Evolutionary conservation across 805 yeast species (phyloP).

Genomic region (Ogataea dorogensis): DNA sequence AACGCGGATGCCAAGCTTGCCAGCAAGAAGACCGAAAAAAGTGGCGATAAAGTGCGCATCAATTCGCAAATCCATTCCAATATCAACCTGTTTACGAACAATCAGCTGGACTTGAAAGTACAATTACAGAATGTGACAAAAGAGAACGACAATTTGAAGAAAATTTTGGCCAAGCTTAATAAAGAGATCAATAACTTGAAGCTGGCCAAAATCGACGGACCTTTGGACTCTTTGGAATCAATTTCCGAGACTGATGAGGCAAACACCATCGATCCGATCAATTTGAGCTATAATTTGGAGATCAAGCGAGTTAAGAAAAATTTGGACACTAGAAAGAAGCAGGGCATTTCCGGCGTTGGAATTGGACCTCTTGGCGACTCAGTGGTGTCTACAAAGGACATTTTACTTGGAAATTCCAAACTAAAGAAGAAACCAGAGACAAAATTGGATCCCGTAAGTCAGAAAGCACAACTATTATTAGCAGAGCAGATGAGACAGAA

Average conservation of each 20-base stretch:
- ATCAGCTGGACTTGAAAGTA: conserved; percentile 32
- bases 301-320: conserved; percentile 29
- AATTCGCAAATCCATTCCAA: conserved; percentile 38
- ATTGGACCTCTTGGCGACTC: conserved; percentile 10
- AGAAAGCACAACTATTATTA: conserved; percentile 21
- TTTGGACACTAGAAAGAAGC: conserved; percentile 4
- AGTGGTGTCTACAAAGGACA: conserved; percentile 27
- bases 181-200: conserved; percentile 37
- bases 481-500: conserved; percentile 25
- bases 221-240: conserved; percentile 1
- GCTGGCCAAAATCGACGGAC: conserved; percentile 23
- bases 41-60: conserved; percentile 23
- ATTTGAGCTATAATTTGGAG: conserved; percentile 32
- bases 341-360: conserved; percentile 7
- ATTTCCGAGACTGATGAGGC: conserved; percentile 12
- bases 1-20: conserved; percentile 13
- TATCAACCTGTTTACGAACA: conserved; percentile 33
- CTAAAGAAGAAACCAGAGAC: conserved; percentile 18
- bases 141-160: conserved; percentile 44
- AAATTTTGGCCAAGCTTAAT: conserved; percentile 39
- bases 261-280: conserved; percentile 33
- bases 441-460: conserved; percentile 22
- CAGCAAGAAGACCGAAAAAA: conserved; percentile 15
- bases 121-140: conserved; percentile 43
- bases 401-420: conserved; percentile 20